A percentile compares a stretch with the other conserved stretches of the same genome.
These are phyloP conservation scores for Mucuna pruriens DNA, from an alignment of 306 rosid species.

Conservation along the genomic window DNA sequence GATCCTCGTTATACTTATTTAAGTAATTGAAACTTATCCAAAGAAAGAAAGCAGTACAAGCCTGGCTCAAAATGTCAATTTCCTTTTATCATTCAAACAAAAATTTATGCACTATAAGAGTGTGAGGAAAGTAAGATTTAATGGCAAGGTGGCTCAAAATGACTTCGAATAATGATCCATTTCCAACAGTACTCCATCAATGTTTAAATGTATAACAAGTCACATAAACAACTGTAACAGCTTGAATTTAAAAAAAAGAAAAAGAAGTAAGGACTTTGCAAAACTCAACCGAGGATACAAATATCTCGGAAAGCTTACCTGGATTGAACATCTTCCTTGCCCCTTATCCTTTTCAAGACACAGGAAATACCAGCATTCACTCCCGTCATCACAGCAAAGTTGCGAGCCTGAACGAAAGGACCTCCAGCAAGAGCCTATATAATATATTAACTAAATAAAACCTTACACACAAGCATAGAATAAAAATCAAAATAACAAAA, in stretches of 20 bases:
- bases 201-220: background rate
- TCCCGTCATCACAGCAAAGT: slow-evolving; percentile 98
- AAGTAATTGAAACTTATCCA: background rate
- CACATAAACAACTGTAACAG: background rate
- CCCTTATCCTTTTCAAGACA: slow-evolving; percentile 90
- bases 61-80: background rate
- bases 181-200: background rate
- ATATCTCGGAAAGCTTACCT: slow-evolving; percentile 55
- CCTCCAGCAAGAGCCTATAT: slow-evolving; percentile 91
- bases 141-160: background rate
- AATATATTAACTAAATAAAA: slow-evolving; percentile 9
- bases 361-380: slow-evolving; percentile 94
- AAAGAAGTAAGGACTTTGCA: background rate
- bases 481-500: background rate
- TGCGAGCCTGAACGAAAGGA: slow-evolving; percentile 88
- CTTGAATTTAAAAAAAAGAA: background rate
- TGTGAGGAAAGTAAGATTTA: background rate
- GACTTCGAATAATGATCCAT: background rate
- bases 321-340: slow-evolving; percentile 93
- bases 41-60: background rate
- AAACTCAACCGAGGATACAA: background rate
- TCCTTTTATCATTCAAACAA: background rate
- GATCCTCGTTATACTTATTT: background rate
- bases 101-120: background rate
- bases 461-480: background rate